Evolutionary conservation across 108 stramenopile genomes (phyloP).

Genomic region (Nitzschia palea): DNA sequence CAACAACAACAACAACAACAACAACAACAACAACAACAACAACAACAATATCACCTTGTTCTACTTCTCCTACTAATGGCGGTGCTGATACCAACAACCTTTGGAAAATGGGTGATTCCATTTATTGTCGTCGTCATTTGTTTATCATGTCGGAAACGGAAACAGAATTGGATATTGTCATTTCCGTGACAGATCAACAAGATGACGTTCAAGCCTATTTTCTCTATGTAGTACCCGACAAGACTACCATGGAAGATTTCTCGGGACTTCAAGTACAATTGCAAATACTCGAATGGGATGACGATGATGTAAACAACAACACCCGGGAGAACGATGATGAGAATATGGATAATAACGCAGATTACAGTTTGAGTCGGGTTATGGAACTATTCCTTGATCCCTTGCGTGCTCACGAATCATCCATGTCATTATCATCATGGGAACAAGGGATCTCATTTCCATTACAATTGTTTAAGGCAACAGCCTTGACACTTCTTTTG

Average conservation of each 20-base stretch:
- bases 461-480: too few species aligned
- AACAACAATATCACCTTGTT: too few species aligned
- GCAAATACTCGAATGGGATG: background rate
- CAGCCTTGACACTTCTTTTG: too few species aligned
- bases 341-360: background rate
- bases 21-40: too few species aligned
- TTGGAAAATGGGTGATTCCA: too few species aligned
- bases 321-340: background rate
- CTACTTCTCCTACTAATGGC: too few species aligned
- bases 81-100: too few species aligned
- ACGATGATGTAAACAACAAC: background rate
- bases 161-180: too few species aligned
- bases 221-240: background rate
- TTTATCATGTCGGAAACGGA: too few species aligned
- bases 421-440: too few species aligned
- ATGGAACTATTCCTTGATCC: background rate
- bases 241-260: background rate
- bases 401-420: background rate
- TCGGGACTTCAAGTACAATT: background rate
- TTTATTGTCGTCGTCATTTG: too few species aligned
- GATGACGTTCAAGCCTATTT: background rate
- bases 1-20: background rate
- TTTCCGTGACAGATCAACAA: background rate
- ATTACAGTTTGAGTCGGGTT: background rate
- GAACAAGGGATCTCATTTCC: too few species aligned